Base-by-base conservation (phyloP, 1,139 yeast genomes). In the Zygosaccharomyces pseudobailii region DNA sequence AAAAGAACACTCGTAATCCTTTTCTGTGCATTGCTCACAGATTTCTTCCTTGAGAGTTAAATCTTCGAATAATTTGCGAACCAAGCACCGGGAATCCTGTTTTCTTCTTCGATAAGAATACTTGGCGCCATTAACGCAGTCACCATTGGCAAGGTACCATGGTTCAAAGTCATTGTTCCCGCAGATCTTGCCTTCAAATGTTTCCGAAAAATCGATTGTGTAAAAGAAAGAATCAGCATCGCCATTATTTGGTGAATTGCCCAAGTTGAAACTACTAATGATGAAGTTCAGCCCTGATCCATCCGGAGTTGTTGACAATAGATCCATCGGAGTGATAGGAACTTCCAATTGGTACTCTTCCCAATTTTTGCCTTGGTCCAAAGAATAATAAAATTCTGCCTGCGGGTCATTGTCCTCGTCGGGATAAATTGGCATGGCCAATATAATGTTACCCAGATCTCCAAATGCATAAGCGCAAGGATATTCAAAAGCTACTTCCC, bases 301-400 rank as follows among this genome's bases (percentile, higher is more conserved):
- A 66, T 87, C 96, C n/a, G 66, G 65, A 0, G 82, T 74, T 1
- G 87, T 78, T 0, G 90, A 79, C 1, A 79, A 66, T 17, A 85
- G 59, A 10, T 61, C 50, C 21, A 63, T 51, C 1, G 88, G 84
- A 23, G 69, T 57, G 6, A 82, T 57, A 0, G 72, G 56, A 7
- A 56, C 52, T n/a, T 79, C 82, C n/a, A 88, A 62, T 17, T 74
- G 70, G 23, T 71, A 65, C 22, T 71, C 70, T 1, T 65, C 56
- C 94, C 95, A 89, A 1, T 80, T 66, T 19, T 69, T 61, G 31
- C 95, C 96, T 62, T 87, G 92, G 61, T 88, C 89, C 36, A 84
- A 64, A 0, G 96, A 86, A 58, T 73, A 88, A 50, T 71, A 72
- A 36, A 79, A 62, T n/a, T 62, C 67, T 4, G 68, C 55, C 10